Conservation (phyloP, 192 early-diverging fungal genomes). For the Umbelopsis ramanniana region DNA sequence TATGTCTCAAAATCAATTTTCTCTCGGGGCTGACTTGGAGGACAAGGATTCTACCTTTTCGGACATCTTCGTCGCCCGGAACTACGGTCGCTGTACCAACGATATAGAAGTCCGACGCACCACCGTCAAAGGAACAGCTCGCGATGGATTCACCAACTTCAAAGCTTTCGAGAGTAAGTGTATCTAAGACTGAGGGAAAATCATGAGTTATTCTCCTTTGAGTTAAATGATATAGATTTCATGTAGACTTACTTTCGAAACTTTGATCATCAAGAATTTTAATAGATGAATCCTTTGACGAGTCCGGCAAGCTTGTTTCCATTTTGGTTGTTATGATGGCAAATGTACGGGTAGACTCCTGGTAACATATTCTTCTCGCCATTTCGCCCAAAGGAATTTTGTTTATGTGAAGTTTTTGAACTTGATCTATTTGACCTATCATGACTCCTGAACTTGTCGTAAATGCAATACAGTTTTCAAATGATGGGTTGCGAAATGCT, state of each 20-base stretch:
- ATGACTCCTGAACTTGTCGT: slow-evolving; percentile 65
- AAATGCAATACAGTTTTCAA: slow-evolving; percentile 69
- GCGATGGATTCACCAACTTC: slow-evolving; percentile 51
- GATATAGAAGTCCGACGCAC: slow-evolving; percentile 60
- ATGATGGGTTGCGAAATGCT: slow-evolving; percentile 58
- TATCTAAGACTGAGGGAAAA: slow-evolving; percentile 46
- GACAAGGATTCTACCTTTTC: slow-evolving; percentile 76
- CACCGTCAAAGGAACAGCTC: slow-evolving; percentile 48
- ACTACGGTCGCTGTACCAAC: slow-evolving; percentile 71
- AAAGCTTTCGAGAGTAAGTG: slow-evolving; percentile 47
- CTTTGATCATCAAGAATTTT: slow-evolving; percentile 73
- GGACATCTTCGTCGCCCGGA: slow-evolving; percentile 66
- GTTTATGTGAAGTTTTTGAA: slow-evolving; percentile 91
- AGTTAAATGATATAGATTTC: neutral
- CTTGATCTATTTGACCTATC: slow-evolving; percentile 82
- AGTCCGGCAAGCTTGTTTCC: slow-evolving; percentile 6
- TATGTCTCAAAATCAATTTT: slow-evolving; percentile 55
- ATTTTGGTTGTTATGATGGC: slow-evolving; percentile 67
- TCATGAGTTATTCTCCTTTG: neutral
- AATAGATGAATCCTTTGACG: slow-evolving; percentile 33
- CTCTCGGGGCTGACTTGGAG: slow-evolving; percentile 52
- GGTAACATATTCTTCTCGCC: slow-evolving; percentile 70
- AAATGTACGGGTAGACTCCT: slow-evolving; percentile 60
- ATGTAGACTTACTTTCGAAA: slow-evolving; percentile 66
- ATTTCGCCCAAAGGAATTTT: slow-evolving; percentile 69